Conservation (phyloP, 495 filamentous ascomycete species). For the Niebla homalea region DNA sequence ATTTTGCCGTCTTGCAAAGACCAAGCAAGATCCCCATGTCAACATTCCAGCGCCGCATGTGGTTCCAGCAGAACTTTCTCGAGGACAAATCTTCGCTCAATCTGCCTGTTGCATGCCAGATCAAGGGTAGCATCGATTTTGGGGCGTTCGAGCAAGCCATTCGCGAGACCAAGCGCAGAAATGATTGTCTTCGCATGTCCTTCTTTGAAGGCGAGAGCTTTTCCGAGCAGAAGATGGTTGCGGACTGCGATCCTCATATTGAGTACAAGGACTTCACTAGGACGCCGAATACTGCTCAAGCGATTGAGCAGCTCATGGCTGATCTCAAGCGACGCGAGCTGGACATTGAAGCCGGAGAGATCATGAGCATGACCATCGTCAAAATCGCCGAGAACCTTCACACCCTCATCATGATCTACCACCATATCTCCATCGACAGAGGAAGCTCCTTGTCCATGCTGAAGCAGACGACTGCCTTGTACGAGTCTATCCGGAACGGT, state of each 20-base stretch:
- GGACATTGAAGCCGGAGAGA: slow-evolving; percentile 21
- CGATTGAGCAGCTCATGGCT: slow-evolving; percentile 3
- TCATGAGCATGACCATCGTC: slow-evolving; percentile 12
- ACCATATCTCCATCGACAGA: slow-evolving; percentile 20
- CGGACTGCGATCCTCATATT: slow-evolving; percentile 7
- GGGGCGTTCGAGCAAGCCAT: slow-evolving; percentile 17
- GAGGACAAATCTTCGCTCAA: slow-evolving; percentile 27
- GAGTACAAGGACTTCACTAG: slow-evolving; percentile 11
- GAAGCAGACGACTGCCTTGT: slow-evolving; percentile 15
- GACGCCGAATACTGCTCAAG: neutral
- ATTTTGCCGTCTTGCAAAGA: slow-evolving; percentile 5
- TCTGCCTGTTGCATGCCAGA: slow-evolving; percentile 13
- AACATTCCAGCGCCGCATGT: slow-evolving; percentile 18
- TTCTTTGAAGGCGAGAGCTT: slow-evolving; percentile 18
- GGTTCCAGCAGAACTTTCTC: slow-evolving; percentile 19
- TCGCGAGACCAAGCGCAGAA: slow-evolving; percentile 12
- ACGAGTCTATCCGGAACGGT: slow-evolving; percentile 14
- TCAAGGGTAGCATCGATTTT: slow-evolving; percentile 18
- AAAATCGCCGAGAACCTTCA: slow-evolving; percentile 17
- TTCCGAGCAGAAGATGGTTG: slow-evolving; percentile 14
- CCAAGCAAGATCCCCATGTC: slow-evolving; percentile 19
- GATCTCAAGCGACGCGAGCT: slow-evolving; percentile 11
- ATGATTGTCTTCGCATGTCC: slow-evolving; percentile 24
- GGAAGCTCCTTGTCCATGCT: slow-evolving; percentile 16
- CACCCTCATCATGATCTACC: slow-evolving; percentile 23